Evolutionary conservation across 2,329 filamentous ascomycete genomes (phyloP).

Genomic region (Arthrobotrys iridis): DNA sequence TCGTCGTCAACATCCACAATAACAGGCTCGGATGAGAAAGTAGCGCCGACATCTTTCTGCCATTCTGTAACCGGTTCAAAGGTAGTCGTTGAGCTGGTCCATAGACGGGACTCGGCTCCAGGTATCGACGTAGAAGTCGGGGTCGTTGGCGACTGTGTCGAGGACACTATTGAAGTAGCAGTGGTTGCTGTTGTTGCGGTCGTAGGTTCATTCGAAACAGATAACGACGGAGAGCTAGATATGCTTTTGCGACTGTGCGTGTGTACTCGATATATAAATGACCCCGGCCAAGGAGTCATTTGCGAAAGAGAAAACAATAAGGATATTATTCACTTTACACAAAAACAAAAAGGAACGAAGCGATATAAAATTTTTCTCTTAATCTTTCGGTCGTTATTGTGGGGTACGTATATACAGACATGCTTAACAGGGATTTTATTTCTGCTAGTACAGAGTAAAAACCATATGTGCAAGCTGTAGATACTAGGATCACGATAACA

Average conservation of each 20-base stretch:
- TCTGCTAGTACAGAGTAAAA: constrained; percentile 19
- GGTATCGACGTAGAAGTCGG: constrained; percentile 49
- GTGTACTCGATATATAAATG: constrained; percentile 18
- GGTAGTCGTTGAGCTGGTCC: constrained; percentile 31
- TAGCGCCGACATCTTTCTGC: constrained; percentile 42
- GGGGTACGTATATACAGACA: constrained; percentile 52
- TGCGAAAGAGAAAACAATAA: constrained; percentile 32
- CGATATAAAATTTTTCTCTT: constrained; percentile 15
- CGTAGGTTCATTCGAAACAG: constrained; percentile 31
- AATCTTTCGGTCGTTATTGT: neutral
- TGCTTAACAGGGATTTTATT: constrained; percentile 44
- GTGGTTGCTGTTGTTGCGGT: constrained; percentile 13
- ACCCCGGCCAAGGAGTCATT: constrained; percentile 8
- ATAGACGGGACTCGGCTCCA: constrained; percentile 22
- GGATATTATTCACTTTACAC: constrained; percentile 50
- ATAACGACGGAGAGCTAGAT: constrained; percentile 51
- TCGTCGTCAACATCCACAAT: constrained; percentile 37
- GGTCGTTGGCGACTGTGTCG: constrained; percentile 35
- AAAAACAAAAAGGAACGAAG: neutral
- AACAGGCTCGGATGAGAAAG: constrained; percentile 21
- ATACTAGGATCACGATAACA: constrained; percentile 9
- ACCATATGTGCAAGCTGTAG: constrained; percentile 24
- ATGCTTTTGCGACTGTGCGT: constrained; percentile 51
- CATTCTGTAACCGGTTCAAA: constrained; percentile 34
- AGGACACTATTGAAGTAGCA: constrained; percentile 17